Evolutionary conservation across 139 green algal genomes (phyloP), one percentile per base, ranked within the genome.

Genomic region (Volvox reticuliferus): DNA sequence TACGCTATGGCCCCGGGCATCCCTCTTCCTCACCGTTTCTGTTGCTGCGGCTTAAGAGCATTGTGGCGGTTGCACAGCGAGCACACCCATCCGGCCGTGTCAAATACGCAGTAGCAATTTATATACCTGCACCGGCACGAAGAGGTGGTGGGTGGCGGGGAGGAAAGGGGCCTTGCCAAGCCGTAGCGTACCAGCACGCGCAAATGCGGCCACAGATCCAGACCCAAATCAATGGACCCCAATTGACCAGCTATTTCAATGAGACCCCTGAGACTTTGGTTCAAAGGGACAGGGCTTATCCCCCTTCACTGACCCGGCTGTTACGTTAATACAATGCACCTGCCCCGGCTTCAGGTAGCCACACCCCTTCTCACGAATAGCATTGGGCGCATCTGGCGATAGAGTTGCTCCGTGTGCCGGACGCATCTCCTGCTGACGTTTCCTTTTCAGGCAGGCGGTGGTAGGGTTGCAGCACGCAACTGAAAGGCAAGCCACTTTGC

Each of bases 21-120:
- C 44, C 65, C 65, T 30, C 18, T 22, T 9, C 71, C 36, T 84
- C 68, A 92, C 89, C 89, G 87, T 36, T 35, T 86, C 2, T 35
- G 32, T 30, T 55, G 69, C 77, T 91, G 83, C 24, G 67, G 37
- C 36, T 63, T 37, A 32, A 92, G 82, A n/a, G 91, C 86, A 37
- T 95, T 96, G 76, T 93, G 92, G 2, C 86, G 82, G 44, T 96
- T 95, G 87, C 97, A 98, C 44, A 98, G 88, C 17, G 94, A 92
- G 93, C 97, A 98, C 0, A 68, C 76, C 94, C 96, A 98, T 44
- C 94, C 91, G 26, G 61, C 82, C 6, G 76, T 61, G 24, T 95
- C 91, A 26, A 97, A 94, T 14, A 88, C 36, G 82, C 95, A 98
- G 63, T 95, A 92, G 69, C 87, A 76, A 80, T 97, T 97, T 79